Conservation (phyloP, 345 rosid genomes). For the Mallotus nudiflorus region DNA sequence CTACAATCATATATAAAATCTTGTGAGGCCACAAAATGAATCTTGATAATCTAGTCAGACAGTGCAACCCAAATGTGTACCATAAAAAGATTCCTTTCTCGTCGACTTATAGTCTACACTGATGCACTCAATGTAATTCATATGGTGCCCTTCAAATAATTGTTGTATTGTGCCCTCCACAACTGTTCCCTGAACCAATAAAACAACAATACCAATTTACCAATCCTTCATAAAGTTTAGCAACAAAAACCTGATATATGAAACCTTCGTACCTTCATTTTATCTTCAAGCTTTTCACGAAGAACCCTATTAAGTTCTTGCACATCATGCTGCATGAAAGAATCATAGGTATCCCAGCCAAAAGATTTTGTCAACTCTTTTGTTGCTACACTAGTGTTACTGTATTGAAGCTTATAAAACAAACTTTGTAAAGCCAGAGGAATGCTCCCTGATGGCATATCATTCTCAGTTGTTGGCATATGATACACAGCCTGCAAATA, state of each 20-base stretch:
- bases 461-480: slow-evolving; percentile 99
- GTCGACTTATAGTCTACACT: slow-evolving; percentile 96
- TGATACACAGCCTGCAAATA: slow-evolving; percentile 89
- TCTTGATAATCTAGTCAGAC: slow-evolving; percentile 20
- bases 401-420: slow-evolving; percentile 55
- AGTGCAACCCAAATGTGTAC: slow-evolving; percentile 39
- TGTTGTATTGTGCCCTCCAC: slow-evolving; percentile 62
- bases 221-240: not conserved
- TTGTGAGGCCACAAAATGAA: slow-evolving; percentile 18
- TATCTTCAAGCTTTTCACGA: slow-evolving; percentile 94
- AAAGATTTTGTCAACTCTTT: slow-evolving; percentile 59
- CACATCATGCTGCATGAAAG: slow-evolving; percentile 99
- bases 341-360: slow-evolving; percentile 98
- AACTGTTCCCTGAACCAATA: slow-evolving; percentile 50
- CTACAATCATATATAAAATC: slow-evolving; percentile 43
- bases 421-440: slow-evolving; percentile 55
- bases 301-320: slow-evolving; percentile 98
- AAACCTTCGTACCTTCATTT: slow-evolving; percentile 74
- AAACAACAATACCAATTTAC: slow-evolving; percentile 10
- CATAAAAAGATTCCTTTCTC: slow-evolving; percentile 97
- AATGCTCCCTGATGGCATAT: slow-evolving; percentile 87
- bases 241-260: slow-evolving; percentile 4
- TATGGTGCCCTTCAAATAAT: slow-evolving; percentile 62
- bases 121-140: slow-evolving; percentile 95
- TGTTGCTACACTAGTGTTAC: slow-evolving; percentile 56